These are phyloP conservation scores for Acer campestre DNA, from an alignment of 345 rosid species.

Conservation along the genomic window DNA sequence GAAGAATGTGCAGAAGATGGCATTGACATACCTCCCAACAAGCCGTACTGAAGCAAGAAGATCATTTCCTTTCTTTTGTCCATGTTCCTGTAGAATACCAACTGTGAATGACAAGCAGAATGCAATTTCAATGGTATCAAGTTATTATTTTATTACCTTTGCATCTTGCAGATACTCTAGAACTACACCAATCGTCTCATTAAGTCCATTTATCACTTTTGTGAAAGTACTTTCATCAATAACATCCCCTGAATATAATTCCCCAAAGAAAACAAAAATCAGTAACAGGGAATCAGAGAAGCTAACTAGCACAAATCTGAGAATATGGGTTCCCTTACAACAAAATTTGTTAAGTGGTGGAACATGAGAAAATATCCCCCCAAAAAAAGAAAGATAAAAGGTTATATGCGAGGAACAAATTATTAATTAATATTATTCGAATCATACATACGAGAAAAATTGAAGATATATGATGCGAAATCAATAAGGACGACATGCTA, in stretches of 20 bases:
- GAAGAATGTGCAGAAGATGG: slow-evolving; percentile 3
- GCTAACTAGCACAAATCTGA: neutral
- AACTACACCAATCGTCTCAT: slow-evolving; percentile 65
- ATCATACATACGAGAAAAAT: neutral
- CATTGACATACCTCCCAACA: slow-evolving; percentile 67
- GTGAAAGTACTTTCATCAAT: slow-evolving; percentile 47
- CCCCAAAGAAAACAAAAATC: slow-evolving; percentile 16
- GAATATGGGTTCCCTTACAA: neutral
- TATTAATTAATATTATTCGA: neutral
- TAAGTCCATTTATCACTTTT: slow-evolving; percentile 68
- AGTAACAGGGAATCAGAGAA: neutral
- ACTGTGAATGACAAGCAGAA: slow-evolving; percentile 19
- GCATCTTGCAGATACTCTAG: slow-evolving; percentile 85
- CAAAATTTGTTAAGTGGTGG: neutral
- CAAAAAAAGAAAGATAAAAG: neutral
- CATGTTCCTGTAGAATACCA: slow-evolving; percentile 67
- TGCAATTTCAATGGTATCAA: neutral
- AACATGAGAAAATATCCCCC: neutral
- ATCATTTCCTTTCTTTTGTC: slow-evolving; percentile 74
- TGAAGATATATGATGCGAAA: neutral
- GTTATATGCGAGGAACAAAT: neutral
- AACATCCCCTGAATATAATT: slow-evolving; percentile 41
- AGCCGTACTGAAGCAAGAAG: slow-evolving; percentile 91
- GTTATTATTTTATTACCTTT: slow-evolving; percentile 60
- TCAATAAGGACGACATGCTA: neutral